Conservation (phyloP, 2,329 filamentous ascomycete species). For the Colletotrichum sp. region DNA sequence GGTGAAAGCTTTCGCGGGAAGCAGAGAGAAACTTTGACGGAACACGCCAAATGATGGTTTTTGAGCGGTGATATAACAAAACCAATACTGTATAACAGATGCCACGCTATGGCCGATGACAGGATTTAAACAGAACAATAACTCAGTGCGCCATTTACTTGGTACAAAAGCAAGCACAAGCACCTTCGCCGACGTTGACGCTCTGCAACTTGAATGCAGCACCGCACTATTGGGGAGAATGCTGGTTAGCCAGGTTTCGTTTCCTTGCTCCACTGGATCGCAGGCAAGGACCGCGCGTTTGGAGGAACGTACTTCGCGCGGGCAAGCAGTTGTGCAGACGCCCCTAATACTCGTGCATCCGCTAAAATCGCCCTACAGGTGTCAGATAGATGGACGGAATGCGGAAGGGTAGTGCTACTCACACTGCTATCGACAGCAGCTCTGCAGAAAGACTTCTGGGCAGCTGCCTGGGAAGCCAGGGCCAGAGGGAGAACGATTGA, state of each 20-base stretch:
- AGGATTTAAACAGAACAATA: not conserved
- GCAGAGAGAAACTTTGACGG: not conserved
- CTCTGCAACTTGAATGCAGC: not conserved
- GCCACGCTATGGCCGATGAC: not conserved
- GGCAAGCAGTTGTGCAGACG: not conserved
- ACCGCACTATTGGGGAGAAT: not conserved
- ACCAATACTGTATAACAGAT: not conserved
- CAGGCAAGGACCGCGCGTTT: fast-evolving
- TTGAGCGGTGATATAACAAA: not conserved
- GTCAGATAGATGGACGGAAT: fast-evolving
- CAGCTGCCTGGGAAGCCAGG: not conserved
- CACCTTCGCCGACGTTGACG: not conserved
- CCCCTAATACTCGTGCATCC: not conserved
- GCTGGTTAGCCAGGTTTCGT: not conserved
- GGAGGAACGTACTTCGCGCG: not conserved
- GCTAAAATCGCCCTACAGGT: not conserved
- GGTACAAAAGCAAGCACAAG: not conserved
- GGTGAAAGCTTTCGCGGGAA: not conserved
- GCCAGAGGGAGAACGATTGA: not conserved
- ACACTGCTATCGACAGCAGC: not conserved
- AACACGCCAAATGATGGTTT: not conserved
- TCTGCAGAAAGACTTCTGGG: not conserved
- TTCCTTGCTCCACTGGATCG: fast-evolving
- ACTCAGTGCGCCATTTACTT: not conserved
- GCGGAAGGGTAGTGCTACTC: not conserved